Conservation (phyloP, 768 basidiomycete genomes). For the Filobasidium floriforme region DNA sequence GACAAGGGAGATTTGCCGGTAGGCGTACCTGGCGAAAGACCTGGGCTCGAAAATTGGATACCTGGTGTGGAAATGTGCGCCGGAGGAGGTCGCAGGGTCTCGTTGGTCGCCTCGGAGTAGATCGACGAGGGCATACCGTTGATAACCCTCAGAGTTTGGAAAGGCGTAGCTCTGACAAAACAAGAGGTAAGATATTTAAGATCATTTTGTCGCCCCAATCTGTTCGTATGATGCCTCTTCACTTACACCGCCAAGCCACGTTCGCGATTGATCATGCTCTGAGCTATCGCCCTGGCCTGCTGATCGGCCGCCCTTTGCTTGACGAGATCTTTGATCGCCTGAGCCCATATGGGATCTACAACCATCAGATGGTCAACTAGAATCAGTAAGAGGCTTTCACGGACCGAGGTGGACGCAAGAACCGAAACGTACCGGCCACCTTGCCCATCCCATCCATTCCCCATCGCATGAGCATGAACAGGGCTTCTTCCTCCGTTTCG, state of each 20-base stretch:
- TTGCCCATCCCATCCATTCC: slow-evolving; percentile 42
- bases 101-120: slow-evolving; percentile 37
- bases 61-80: slow-evolving; percentile 13
- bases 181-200: not conserved
- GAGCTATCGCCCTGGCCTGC: slow-evolving; percentile 43
- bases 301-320: slow-evolving; percentile 41
- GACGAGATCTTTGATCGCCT: slow-evolving; percentile 40
- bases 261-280: slow-evolving; percentile 36
- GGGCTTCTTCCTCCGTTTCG: slow-evolving; percentile 40
- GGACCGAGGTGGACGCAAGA: not conserved
- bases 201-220: not conserved
- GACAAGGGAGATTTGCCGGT: not conserved
- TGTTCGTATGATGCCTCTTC: not conserved
- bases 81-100: not conserved
- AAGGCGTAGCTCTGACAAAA: slow-evolving; percentile 6
- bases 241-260: slow-evolving; percentile 25
- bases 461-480: slow-evolving; percentile 42
- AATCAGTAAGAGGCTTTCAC: not conserved
- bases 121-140: slow-evolving; percentile 46
- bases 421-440: slow-evolving; percentile 36
- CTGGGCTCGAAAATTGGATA: slow-evolving; percentile 5
- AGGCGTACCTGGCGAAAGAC: slow-evolving; percentile 3
- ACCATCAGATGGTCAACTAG: not conserved
- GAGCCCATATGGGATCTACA: slow-evolving; percentile 44
- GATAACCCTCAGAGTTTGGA: slow-evolving; percentile 36